Evolutionary conservation across 169 alveolate genomes (phyloP), one percentile per base, ranked within the genome.

Genomic region (Babesia caballi): DNA sequence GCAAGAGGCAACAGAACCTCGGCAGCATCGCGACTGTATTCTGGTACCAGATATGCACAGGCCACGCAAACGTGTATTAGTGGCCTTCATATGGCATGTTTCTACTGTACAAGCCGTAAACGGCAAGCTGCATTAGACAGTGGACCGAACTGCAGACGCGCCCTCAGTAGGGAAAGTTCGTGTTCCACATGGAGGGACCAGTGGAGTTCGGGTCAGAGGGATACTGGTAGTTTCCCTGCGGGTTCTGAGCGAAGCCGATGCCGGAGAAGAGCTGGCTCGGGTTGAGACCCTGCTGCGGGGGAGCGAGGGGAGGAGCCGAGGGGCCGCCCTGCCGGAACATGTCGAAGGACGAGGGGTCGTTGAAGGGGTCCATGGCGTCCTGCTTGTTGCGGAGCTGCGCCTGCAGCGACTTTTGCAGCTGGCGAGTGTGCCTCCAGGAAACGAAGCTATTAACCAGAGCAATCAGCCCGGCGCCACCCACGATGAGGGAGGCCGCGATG

Each of bases 111-210:
- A n/a, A n/a, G n/a, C n/a, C n/a, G n/a, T n/a, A n/a, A n/a, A n/a
- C n/a, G n/a, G n/a, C n/a, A n/a, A n/a, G 44, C 44, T 38, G 44
- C 44, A 38, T 38, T 38, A 11, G 44, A 11, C 17, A 38, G 44
- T 38, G 7, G 7, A 38, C 2, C 14, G 44, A 17, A 1, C 21
- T 14, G 63, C 21, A n/a, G 38, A 0, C 7, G n/a, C 49, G 19
- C 49, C 49, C 12, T 23, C 25, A 63, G 60, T 63, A 63, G 5
- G n/a, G 27, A 36, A 63, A 33, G 47, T 63, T 63, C 15, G 73
- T 63, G 50, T 63, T 63, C 87, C 87, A 78, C 83, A 78, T 70
- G 15, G 87, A 67, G 14, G 87, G 87, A 6, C 73, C 66, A 8
- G 63, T 19, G 25, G 57, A 19, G 36, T 33, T 42, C 32, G 50